A percentile compares a stretch with the other conserved stretches of the same genome.
Conservation (phyloP, 257 asterid genomes). For the Oldenlandia corymbosa region DNA sequence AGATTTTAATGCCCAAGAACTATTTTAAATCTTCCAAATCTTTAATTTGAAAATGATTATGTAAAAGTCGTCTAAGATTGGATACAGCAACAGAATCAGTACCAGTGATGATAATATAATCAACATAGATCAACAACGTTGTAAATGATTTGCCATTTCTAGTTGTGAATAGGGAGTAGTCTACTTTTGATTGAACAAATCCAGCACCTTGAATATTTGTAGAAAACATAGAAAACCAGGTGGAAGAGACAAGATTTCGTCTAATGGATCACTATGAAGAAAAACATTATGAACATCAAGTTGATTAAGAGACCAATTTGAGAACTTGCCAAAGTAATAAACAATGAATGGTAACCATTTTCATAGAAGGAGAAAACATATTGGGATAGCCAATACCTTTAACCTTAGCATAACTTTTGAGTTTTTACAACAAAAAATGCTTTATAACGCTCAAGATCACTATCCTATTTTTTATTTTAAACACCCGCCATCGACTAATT, state of each 20-base stretch:
- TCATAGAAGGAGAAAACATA: background rate
- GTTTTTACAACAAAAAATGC: background rate
- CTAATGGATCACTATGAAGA: background rate
- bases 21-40: background rate
- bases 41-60: background rate
- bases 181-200: background rate
- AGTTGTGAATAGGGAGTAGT: background rate
- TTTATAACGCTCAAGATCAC: no score
- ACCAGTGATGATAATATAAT: background rate
- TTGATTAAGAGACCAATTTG: background rate
- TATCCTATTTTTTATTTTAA: background rate
- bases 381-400: background rate
- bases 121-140: background rate
- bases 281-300: background rate
- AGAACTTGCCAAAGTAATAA: background rate
- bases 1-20: background rate
- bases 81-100: background rate
- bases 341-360: background rate
- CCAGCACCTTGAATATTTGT: background rate
- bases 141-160: background rate
- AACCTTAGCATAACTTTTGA: no score
- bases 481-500: background rate
- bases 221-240: background rate
- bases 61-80: background rate
- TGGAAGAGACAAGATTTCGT: no score